These are phyloP conservation scores for Eleusine indica DNA, from an alignment of 176 grass and related monocot species.

Conservation along the genomic window DNA sequence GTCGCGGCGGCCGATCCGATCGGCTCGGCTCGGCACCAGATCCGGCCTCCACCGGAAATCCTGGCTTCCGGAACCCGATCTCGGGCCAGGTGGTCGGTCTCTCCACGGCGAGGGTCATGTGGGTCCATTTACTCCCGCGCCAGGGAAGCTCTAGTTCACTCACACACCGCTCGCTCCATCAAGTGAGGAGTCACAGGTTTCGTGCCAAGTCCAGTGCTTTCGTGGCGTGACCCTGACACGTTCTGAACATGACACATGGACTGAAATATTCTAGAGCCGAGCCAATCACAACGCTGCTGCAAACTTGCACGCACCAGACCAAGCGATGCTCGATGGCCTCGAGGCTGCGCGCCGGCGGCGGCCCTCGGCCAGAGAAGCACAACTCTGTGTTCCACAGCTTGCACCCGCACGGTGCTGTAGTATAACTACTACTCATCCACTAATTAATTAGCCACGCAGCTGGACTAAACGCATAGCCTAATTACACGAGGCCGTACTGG, in stretches of 20 bases:
- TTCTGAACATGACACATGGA: background rate
- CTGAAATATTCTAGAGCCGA: conserved; percentile 5
- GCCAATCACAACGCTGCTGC: conserved; percentile 9
- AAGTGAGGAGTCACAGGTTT: conserved; percentile 18
- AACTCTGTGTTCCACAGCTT: background rate
- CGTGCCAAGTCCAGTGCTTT: conserved; percentile 10
- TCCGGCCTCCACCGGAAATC: conserved; percentile 29
- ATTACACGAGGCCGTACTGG: conserved; percentile 33
- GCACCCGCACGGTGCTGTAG: background rate
- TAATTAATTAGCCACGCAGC: background rate
- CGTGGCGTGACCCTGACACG: conserved; percentile 2
- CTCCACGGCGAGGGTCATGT: conserved; percentile 21
- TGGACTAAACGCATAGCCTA: conserved; percentile 3
- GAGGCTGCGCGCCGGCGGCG: background rate
- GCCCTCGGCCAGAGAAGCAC: background rate
- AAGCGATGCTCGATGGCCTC: conserved; percentile 9
- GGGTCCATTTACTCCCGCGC: conserved; percentile 36
- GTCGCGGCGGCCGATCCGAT: conserved; percentile 33
- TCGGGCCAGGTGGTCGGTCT: conserved; percentile 22
- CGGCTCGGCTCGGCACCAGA: conserved; percentile 37
- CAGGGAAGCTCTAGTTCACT: background rate
- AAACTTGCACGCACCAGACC: conserved; percentile 23
- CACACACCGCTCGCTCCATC: conserved; percentile 4
- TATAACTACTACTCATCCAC: background rate
- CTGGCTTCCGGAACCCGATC: conserved; percentile 31